Conservation (phyloP, 352 stramenopile species). For the Phytophthora pseudosyringae region DNA sequence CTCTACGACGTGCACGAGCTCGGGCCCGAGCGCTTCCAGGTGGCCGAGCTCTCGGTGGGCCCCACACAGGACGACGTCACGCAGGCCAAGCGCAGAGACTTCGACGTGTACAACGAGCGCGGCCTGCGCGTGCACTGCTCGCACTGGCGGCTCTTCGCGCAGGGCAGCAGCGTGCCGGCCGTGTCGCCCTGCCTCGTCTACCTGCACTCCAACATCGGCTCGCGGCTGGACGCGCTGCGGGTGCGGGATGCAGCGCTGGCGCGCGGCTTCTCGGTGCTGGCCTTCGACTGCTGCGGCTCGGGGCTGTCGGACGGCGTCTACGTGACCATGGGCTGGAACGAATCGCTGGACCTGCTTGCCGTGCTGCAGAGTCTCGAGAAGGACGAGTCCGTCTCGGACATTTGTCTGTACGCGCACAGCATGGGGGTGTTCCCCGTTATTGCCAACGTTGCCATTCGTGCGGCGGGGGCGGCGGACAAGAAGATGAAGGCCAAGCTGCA, state of each 20-base stretch:
- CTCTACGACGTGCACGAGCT: constrained; percentile 61
- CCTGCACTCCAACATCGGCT: constrained; percentile 86
- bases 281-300: constrained; percentile 86
- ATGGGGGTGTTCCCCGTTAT: constrained; percentile 86
- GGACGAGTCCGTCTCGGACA: constrained; percentile 52
- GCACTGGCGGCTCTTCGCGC: constrained; percentile 72
- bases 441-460: constrained; percentile 73
- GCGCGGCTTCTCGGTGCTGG: constrained; percentile 79
- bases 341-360: constrained; percentile 71
- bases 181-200: constrained; percentile 73
- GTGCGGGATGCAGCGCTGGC: constrained; percentile 65
- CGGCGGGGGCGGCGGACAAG: constrained; percentile 49
- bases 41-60: constrained; percentile 38
- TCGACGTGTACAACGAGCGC: constrained; percentile 75
- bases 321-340: constrained; percentile 90
- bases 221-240: constrained; percentile 69
- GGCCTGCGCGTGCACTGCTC: constrained; percentile 71
- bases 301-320: constrained; percentile 82
- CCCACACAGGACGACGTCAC: constrained; percentile 21
- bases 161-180: constrained; percentile 15
- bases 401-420: constrained; percentile 83
- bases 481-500: constrained; percentile 63
- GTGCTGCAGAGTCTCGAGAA: constrained; percentile 70
- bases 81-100: constrained; percentile 55
- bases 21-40: constrained; percentile 51